Evolutionary conservation across 495 filamentous ascomycete species (phyloP).

Genomic region (Penicillium odoratum): DNA sequence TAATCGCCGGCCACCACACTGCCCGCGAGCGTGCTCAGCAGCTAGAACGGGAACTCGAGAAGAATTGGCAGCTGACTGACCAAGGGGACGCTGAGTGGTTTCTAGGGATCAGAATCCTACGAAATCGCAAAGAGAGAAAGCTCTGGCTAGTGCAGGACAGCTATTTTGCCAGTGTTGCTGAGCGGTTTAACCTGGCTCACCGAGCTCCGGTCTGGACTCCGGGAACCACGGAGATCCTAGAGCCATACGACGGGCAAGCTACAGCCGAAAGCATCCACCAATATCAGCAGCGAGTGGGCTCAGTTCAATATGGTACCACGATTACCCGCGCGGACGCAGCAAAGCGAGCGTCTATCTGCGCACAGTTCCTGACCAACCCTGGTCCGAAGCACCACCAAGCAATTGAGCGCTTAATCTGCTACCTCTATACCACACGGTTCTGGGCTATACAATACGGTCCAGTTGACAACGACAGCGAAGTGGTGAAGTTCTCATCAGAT

Average conservation of each 20-base stretch:
- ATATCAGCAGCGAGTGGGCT: constrained; percentile 31
- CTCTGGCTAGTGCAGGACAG: constrained; percentile 17
- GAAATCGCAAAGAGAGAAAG: too few species aligned
- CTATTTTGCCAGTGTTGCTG: constrained; percentile 17
- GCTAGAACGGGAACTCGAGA: too few species aligned
- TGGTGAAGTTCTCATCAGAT: constrained; percentile 13
- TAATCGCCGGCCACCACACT: too few species aligned
- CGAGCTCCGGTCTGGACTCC: too few species aligned
- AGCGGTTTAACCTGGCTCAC: background rate
- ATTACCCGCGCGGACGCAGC: constrained; percentile 26
- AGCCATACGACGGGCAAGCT: background rate
- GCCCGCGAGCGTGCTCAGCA: too few species aligned
- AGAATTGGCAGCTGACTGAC: too few species aligned
- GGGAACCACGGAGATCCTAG: background rate
- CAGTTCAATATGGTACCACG: constrained; percentile 21
- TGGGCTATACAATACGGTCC: constrained; percentile 9
- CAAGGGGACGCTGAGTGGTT: too few species aligned
- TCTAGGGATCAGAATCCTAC: too few species aligned
- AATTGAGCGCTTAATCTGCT: constrained; percentile 15
- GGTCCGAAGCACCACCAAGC: constrained; percentile 12
- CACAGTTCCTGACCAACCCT: constrained; percentile 25
- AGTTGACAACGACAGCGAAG: too few species aligned
- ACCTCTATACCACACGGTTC: constrained; percentile 14
- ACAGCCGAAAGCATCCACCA: constrained; percentile 5
- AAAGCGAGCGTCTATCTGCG: constrained; percentile 8